These are phyloP conservation scores for Elaeagnus macrophylla DNA, from an alignment of 306 rosid species.

Conservation along the genomic window DNA sequence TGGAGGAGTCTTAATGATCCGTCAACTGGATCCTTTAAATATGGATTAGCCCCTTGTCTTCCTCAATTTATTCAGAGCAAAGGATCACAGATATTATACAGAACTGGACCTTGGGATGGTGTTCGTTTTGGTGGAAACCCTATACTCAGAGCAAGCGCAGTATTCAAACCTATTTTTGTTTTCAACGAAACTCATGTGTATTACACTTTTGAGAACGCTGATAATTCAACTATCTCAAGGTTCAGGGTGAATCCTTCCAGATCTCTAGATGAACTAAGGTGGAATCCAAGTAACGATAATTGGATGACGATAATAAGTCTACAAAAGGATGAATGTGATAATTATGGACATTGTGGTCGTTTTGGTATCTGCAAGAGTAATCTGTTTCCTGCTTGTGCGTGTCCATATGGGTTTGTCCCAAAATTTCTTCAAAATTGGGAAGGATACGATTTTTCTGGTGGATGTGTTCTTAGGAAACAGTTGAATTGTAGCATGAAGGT, in stretches of 20 bases:
- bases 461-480: constrained; percentile 10
- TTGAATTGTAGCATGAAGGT: constrained; percentile 12
- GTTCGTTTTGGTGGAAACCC: constrained; percentile 5
- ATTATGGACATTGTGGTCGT: constrained; percentile 7
- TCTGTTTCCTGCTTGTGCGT: neutral
- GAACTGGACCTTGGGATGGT: constrained; percentile 14
- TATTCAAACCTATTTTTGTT: constrained; percentile 14
- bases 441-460: neutral
- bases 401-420: constrained; percentile 8
- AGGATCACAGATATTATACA: neutral
- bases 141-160: neutral
- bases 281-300: constrained; percentile 3
- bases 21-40: constrained; percentile 22
- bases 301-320: constrained; percentile 15
- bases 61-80: neutral
- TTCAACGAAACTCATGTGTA: constrained; percentile 12
- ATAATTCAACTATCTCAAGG: neutral
- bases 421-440: constrained; percentile 3
- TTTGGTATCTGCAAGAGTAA: neutral
- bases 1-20: constrained; percentile 28
- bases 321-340: constrained; percentile 28
- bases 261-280: constrained; percentile 11
- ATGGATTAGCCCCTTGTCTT: constrained; percentile 8
- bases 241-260: constrained; percentile 23
- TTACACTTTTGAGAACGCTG: constrained; percentile 5